phyloP scores from a whole-genome alignment of 768 basidiomycete species.

The Podaxis sp. region DNA sequence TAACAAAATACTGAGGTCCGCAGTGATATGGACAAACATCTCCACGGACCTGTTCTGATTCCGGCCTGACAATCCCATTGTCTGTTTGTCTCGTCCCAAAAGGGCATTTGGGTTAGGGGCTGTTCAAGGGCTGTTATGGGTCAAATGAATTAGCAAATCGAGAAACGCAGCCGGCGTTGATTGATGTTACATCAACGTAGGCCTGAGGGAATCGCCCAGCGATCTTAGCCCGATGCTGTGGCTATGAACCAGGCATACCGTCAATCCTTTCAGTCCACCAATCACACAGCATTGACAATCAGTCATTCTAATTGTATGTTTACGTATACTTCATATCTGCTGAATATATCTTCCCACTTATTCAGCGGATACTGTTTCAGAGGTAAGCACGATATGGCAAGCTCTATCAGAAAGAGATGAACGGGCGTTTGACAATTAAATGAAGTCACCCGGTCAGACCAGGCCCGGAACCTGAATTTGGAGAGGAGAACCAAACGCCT shows the following conservation, averaged over 20 bases:
- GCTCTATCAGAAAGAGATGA: background rate
- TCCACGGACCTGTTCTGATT: constrained; percentile 5
- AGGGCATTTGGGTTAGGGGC: background rate
- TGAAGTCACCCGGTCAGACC: background rate
- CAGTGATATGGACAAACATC: background rate
- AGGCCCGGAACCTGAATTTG: background rate
- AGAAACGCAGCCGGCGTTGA: background rate
- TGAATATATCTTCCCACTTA: background rate
- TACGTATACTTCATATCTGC: too few species aligned
- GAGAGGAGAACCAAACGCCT: background rate
- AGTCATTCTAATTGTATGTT: too few species aligned
- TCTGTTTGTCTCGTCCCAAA: background rate
- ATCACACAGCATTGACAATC: background rate
- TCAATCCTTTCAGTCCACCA: background rate
- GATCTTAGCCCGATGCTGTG: background rate
- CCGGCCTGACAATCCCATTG: background rate
- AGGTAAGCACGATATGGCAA: background rate
- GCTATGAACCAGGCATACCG: background rate
- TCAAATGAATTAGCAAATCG: background rate
- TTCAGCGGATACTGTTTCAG: background rate
- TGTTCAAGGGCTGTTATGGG: background rate
- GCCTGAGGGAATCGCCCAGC: background rate
- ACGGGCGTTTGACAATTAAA: background rate
- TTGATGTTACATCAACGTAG: constrained; percentile 8
- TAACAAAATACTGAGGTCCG: background rate